Evolutionary conservation across 257 asterid species (phyloP), one percentile per base, ranked within the genome.

Genomic region (Nicotiana otophora): DNA sequence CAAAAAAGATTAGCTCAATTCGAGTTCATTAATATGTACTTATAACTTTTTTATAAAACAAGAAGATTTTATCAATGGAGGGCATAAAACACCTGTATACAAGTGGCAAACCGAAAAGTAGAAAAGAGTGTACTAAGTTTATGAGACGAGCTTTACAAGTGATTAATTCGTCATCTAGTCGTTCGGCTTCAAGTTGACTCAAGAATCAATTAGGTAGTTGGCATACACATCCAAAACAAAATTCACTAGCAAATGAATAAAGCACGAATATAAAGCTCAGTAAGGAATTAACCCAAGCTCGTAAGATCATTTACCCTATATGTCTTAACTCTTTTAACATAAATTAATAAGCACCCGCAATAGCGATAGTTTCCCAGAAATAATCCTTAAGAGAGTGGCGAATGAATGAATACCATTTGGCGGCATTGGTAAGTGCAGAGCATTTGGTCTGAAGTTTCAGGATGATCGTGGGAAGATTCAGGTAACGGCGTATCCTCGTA

Each of bases 401-500:
- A 84, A 39, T 9, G 78, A 81, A 16, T 54, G 10, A 53, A 26
- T 87, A 94, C 99, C 98, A 94, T 94, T 89, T 96, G 99, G 46
- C 98, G 98, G 85, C 99, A 96, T 85, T 96, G 99, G 81, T 94
- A 96, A 68, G 99, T 93, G 85, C 99, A 96, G 15, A 96, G 96
- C 95, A 93, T 90, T 66, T 96, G 97, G 10, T 96, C 98, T 67
- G 97, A 92, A 68, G 85, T 31, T 82, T 78, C 55, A 5, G 92
- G 92, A 39, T 87, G 91, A 57, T 88, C 86, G 7, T 91, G 96
- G 26, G 95, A 85, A 78, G 87, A 87, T 74, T 92, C 95, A 82
- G 90, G 89, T 76, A 77, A 87, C 79, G 89, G 81, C 75, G 86
- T 86, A 69, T 94, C 98, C 95, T 96, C 97, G 86, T 57, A 94